Conservation (phyloP, 2,329 filamentous ascomycete species). For the Diaporthe nobilis region DNA sequence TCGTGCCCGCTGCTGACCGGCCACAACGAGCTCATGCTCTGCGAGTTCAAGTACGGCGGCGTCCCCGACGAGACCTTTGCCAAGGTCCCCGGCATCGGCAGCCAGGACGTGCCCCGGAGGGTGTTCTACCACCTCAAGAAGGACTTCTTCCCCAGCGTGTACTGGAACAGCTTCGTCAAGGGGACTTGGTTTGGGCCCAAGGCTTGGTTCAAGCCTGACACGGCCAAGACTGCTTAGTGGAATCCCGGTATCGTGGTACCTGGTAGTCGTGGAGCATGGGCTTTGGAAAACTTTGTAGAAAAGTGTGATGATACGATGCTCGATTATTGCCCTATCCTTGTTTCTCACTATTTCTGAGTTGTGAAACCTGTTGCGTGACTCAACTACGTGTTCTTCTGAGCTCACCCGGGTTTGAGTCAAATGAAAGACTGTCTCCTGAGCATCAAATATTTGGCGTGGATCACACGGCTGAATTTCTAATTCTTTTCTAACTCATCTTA, state of each 20-base stretch:
- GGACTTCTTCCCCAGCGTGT: constrained; percentile 56
- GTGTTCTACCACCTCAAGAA: constrained; percentile 61
- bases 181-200: constrained; percentile 51
- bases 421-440: background rate
- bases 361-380: background rate
- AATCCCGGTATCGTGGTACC: background rate
- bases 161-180: constrained; percentile 51
- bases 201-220: constrained; percentile 40
- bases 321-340: too few relatives aligned
- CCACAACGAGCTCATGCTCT: constrained; percentile 61
- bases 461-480: background rate
- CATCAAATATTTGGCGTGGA: too few relatives aligned
- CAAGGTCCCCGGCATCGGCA: constrained; percentile 48
- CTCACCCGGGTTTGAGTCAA: too few relatives aligned
- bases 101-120: constrained; percentile 56
- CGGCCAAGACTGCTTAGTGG: constrained; percentile 21
- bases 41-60: constrained; percentile 63
- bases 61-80: constrained; percentile 61
- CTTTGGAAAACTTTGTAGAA: background rate
- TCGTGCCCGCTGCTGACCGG: constrained; percentile 61
- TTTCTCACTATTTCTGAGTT: rapidly evolving
- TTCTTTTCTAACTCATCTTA: background rate
- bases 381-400: rapidly evolving
- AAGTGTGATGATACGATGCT: background rate
- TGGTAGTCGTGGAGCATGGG: background rate